A percentile compares a stretch with the other conserved stretches of the same genome.
Evolutionary conservation across 805 yeast species (phyloP).

Genomic region (Nakazawaea wickerhamii): DNA sequence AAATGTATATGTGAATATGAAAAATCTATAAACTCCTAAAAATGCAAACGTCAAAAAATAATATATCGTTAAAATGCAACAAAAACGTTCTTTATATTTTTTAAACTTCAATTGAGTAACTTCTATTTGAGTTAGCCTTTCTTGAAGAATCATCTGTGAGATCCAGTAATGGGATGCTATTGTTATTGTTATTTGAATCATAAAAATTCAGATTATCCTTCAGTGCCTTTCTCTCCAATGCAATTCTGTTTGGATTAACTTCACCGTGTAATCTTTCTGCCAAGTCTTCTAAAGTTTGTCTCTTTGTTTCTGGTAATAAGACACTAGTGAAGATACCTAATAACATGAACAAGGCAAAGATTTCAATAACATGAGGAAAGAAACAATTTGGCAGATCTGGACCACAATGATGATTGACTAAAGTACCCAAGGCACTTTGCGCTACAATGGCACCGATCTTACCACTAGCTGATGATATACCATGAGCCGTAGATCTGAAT

Average conservation of each 20-base stretch:
- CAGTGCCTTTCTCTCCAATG: slow-evolving; percentile 5
- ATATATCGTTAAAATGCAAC: neutral
- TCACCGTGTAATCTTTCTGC: slow-evolving; percentile 71
- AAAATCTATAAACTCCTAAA: too few relatives aligned
- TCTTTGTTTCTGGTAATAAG: slow-evolving; percentile 74
- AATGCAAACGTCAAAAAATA: too few relatives aligned
- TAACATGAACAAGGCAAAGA: slow-evolving; percentile 78
- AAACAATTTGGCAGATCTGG: slow-evolving; percentile 53
- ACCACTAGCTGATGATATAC: slow-evolving; percentile 61
- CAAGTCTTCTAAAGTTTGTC: slow-evolving; percentile 74
- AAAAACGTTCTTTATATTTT: too few relatives aligned
- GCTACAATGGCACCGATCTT: slow-evolving; percentile 62
- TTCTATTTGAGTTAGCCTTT: neutral
- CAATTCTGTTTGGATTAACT: slow-evolving; percentile 28
- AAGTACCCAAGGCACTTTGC: slow-evolving; percentile 69
- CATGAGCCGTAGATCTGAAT: slow-evolving; percentile 64
- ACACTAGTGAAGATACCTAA: slow-evolving; percentile 54
- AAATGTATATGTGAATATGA: too few relatives aligned
- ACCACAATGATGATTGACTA: slow-evolving; percentile 65
- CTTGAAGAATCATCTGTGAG: slow-evolving; percentile 3
- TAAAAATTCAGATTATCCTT: neutral
- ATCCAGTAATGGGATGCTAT: slow-evolving; percentile 2
- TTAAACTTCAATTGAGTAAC: slow-evolving; percentile 7
- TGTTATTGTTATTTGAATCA: slow-evolving; percentile 1
- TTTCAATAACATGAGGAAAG: slow-evolving; percentile 81